Base-by-base conservation (phyloP, 306 rosid genomes). In the Dryas octopetala region DNA sequence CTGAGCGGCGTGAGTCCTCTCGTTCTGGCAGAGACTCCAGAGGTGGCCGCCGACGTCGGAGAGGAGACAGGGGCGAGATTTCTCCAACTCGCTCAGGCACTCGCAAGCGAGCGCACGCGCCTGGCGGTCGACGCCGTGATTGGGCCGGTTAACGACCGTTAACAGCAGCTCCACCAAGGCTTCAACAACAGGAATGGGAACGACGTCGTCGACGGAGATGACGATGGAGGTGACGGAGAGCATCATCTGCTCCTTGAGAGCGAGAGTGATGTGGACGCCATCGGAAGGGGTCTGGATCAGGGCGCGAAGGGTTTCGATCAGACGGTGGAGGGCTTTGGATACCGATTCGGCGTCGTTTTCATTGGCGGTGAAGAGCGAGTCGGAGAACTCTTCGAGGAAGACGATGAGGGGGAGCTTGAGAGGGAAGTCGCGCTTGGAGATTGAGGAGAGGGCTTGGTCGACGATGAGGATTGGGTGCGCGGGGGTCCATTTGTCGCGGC, bases 1-100 rank as follows among this genome's bases (percentile, higher is more conserved):
- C 71, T 95, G 98, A 0, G 91, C 91, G 47, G 90, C 91, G 82
- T 95, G 98, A 14, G 98, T 95, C 54, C 98, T 85, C 80, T 95
- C 98, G 80, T 75, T 90, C 85, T 89, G 98, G 87, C 96, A 95
- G 58, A 91, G 48, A 63, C 88, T 79, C 98, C 98, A 95, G 15
- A 95, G 77, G 71, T 95, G 97, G 0, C 96, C 98, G 16, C 86
- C 91, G 14, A 90, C 85, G 9, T 90, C 91, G 6, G 97, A 91
- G 16, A 95, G 96, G 53, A 95, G 79, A 66, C 94, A 78, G 28
- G 97, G 97, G 47, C 81, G 77, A 13, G 91, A 83, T 13, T 74
- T 87, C 80, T 95, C 98, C 81, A 95, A 54, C 75, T 95, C 97
- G 62, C 98, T 79, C 7, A 95, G 73, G 66, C 98, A 95, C 84